Percentiles rank a stretch among this genome's conserved stretches.
These are phyloP conservation scores for Leccinum aurantiacum DNA, from an alignment of 768 basidiomycete genomes.

Conservation along the genomic window DNA sequence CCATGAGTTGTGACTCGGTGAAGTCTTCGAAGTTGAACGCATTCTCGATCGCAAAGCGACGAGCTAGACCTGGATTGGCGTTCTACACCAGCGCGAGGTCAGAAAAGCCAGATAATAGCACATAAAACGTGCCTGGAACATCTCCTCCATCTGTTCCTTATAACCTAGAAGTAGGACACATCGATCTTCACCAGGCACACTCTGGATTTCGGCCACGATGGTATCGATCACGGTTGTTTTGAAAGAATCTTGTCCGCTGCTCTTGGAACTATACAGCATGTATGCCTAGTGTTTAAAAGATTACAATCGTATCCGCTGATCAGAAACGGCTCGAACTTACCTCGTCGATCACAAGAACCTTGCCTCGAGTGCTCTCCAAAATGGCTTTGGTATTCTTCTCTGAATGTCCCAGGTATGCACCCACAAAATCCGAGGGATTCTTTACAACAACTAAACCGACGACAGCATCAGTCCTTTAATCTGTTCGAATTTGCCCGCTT, in stretches of 20 bases:
- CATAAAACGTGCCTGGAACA: conserved; percentile 57
- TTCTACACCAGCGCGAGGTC: conserved; percentile 40
- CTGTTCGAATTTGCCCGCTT: background rate
- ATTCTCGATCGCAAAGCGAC: conserved; percentile 68
- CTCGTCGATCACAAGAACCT: conserved; percentile 73
- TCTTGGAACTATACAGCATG: conserved; percentile 54
- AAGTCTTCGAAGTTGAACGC: conserved; percentile 73
- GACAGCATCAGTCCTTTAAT: background rate
- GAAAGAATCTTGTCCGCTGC: conserved; percentile 43
- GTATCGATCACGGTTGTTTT: conserved; percentile 74
- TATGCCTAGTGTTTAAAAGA: conserved; percentile 10
- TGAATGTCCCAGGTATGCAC: conserved; percentile 55
- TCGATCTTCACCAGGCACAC: conserved; percentile 65
- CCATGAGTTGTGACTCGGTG: conserved; percentile 47
- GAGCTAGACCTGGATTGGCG: conserved; percentile 64
- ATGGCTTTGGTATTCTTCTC: conserved; percentile 67
- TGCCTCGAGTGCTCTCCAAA: conserved; percentile 55
- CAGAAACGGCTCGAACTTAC: conserved; percentile 32
- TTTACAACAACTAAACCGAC: conserved; percentile 54
- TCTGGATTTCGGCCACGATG: conserved; percentile 73
- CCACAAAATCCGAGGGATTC: conserved; percentile 71
- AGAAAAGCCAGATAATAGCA: background rate
- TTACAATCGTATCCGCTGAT: background rate
- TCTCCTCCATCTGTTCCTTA: conserved; percentile 64
- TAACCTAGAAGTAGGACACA: conserved; percentile 68